Evolutionary conservation across 768 basidiomycete species (phyloP).

Genomic region (Trametes meyenii): DNA sequence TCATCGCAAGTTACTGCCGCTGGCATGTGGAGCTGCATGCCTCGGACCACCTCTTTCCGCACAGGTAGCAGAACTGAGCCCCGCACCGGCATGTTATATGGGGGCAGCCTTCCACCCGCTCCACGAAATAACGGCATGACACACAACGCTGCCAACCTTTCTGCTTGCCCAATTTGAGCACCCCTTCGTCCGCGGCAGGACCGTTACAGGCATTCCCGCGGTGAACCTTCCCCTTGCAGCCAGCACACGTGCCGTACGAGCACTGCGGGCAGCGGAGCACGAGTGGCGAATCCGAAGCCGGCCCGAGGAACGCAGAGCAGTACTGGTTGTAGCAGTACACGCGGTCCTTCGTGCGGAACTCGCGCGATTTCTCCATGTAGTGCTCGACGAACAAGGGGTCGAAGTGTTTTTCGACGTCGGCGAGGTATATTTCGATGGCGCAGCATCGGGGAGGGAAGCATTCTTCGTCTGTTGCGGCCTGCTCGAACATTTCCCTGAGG

Average conservation of each 20-base stretch:
- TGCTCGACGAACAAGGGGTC: neutral
- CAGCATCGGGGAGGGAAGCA: slow-evolving; percentile 29
- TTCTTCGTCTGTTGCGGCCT: slow-evolving; percentile 24
- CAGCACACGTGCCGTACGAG: neutral
- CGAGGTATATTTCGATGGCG: slow-evolving; percentile 7
- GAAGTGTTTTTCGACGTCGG: slow-evolving; percentile 8
- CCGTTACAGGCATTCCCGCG: slow-evolving; percentile 6
- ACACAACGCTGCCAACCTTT: slow-evolving; percentile 29
- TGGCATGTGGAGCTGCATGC: slow-evolving; percentile 21
- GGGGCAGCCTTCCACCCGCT: slow-evolving; percentile 28
- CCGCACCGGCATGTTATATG: slow-evolving; percentile 35
- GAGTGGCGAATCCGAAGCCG: neutral
- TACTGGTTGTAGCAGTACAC: slow-evolving; percentile 24
- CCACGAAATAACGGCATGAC: slow-evolving; percentile 27
- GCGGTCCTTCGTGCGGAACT: slow-evolving; percentile 24
- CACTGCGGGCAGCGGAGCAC: neutral
- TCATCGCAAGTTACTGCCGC: neutral
- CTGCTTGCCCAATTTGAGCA: slow-evolving; percentile 18
- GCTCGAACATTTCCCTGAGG: slow-evolving; percentile 23
- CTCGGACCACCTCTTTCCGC: slow-evolving; percentile 30
- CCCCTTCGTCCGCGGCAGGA: slow-evolving; percentile 9
- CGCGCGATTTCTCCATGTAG: slow-evolving; percentile 20
- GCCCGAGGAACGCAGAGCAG: slow-evolving; percentile 28
- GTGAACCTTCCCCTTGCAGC: slow-evolving; percentile 1
- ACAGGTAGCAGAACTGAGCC: slow-evolving; percentile 27